Evolutionary conservation across 2,329 filamentous ascomycete species (phyloP).

Genomic region (Tolypocladium cylindrosporum): DNA sequence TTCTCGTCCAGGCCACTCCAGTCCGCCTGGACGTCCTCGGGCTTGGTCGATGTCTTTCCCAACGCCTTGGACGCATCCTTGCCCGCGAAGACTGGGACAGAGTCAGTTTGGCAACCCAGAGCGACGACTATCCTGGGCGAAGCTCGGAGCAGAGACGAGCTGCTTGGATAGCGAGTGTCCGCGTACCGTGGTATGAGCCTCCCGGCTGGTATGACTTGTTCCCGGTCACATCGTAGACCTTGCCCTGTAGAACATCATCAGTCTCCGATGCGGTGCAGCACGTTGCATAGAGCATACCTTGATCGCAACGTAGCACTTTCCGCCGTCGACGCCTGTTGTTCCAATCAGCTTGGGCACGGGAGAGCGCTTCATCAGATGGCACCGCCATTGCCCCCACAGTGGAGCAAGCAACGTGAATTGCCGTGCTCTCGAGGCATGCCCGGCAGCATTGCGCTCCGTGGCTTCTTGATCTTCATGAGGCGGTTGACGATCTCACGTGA

Average conservation of each 20-base stretch:
- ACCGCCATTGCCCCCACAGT: not conserved
- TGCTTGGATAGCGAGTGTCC: not conserved
- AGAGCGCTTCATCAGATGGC: not conserved
- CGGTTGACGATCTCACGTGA: not conserved
- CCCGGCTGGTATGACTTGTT: constrained; percentile 79
- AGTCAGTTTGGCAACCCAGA: not conserved
- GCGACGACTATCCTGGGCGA: not conserved
- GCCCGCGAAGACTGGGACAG: constrained; percentile 71
- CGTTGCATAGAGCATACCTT: constrained; percentile 37
- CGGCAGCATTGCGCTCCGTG: not conserved
- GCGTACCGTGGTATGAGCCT: constrained; percentile 75
- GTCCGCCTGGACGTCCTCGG: constrained; percentile 71
- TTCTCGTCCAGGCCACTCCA: constrained; percentile 79
- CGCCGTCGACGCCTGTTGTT: constrained; percentile 51
- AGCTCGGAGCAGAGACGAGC: no score
- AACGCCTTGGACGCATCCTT: constrained; percentile 93
- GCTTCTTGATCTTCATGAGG: not conserved
- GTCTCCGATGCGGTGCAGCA: not conserved
- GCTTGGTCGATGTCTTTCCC: constrained; percentile 75
- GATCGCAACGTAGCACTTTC: constrained; percentile 59
- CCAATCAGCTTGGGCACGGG: not conserved
- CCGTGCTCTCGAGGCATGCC: not conserved
- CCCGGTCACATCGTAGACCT: constrained; percentile 85
- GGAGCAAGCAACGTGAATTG: not conserved
- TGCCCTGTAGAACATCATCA: constrained; percentile 47